Evolutionary conservation across 129 eudicot species (phyloP).

Genomic region (Centella asiatica): DNA sequence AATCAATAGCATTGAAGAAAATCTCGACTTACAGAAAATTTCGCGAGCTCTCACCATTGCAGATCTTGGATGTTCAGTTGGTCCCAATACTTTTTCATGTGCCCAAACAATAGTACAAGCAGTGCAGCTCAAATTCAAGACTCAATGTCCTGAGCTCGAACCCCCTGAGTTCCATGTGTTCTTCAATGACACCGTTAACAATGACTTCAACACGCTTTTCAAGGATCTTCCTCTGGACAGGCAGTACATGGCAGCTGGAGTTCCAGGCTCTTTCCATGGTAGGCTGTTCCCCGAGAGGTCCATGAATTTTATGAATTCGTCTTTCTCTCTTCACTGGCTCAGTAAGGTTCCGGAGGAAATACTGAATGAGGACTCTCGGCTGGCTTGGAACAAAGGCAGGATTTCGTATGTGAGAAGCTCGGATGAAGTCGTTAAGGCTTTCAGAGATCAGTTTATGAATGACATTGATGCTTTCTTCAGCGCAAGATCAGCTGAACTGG

Average conservation of each 20-base stretch:
- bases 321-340: not conserved
- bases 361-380: not conserved
- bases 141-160: not conserved
- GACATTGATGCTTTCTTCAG: not conserved
- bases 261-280: not conserved
- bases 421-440: constrained; percentile 5
- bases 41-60: constrained; percentile 3
- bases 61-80: constrained; percentile 22
- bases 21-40: not conserved
- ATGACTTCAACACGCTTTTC: constrained; percentile 14
- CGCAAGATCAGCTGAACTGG: constrained; percentile 3
- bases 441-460: not conserved
- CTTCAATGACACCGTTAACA: not conserved
- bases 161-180: constrained; percentile 3
- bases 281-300: not conserved
- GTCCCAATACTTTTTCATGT: constrained; percentile 18
- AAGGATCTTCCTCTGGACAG: not conserved
- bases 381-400: constrained; percentile 4
- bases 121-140: constrained; percentile 7
- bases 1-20: not conserved
- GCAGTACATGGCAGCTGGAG: not conserved
- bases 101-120: constrained; percentile 3
- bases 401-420: not conserved
- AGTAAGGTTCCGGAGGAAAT: not conserved
- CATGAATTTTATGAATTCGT: constrained; percentile 5